These are phyloP conservation scores for Alternaria gaisen DNA, from an alignment of 2,329 filamentous ascomycete genomes.

Conservation along the genomic window DNA sequence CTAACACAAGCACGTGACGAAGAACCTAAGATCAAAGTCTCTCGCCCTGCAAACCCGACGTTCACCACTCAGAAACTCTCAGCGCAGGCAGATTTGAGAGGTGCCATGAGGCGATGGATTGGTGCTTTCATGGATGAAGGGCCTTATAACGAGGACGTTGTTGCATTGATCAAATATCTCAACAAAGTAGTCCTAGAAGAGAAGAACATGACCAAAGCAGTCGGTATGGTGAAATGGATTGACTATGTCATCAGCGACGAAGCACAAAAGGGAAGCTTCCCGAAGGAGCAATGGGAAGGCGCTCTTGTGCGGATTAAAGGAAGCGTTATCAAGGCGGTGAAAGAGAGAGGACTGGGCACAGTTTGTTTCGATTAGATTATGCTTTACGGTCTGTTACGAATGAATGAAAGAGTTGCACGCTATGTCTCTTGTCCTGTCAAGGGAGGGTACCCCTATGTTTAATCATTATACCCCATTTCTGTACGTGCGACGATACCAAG, in stretches of 20 bases:
- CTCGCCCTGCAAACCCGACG: slow-evolving; percentile 63
- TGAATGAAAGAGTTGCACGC: neutral
- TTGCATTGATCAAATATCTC: slow-evolving; percentile 77
- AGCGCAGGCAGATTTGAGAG: slow-evolving; percentile 70
- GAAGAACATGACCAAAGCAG: slow-evolving; percentile 77
- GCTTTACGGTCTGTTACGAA: slow-evolving; percentile 2
- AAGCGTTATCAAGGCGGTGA: slow-evolving; percentile 7
- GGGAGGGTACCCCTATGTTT: neutral
- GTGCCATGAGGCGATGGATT: slow-evolving; percentile 80
- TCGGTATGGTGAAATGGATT: slow-evolving; percentile 73
- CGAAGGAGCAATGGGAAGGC: neutral
- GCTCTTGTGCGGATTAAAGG: slow-evolving; percentile 6
- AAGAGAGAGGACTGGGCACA: slow-evolving; percentile 10
- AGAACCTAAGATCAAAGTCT: slow-evolving; percentile 52
- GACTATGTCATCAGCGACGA: slow-evolving; percentile 50
- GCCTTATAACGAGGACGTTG: slow-evolving; percentile 81
- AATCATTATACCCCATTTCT: neutral
- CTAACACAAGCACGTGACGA: slow-evolving; percentile 31
- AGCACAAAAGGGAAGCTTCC: neutral
- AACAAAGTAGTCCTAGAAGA: slow-evolving; percentile 77
- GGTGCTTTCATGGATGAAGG: slow-evolving; percentile 74
- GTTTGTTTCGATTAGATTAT: slow-evolving; percentile 16
- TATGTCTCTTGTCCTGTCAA: neutral
- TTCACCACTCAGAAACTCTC: slow-evolving; percentile 69
- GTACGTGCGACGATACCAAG: too few species aligned